phyloP scores from a whole-genome alignment of 2,329 filamentous ascomycete species.

The Diaporthe capsici region DNA sequence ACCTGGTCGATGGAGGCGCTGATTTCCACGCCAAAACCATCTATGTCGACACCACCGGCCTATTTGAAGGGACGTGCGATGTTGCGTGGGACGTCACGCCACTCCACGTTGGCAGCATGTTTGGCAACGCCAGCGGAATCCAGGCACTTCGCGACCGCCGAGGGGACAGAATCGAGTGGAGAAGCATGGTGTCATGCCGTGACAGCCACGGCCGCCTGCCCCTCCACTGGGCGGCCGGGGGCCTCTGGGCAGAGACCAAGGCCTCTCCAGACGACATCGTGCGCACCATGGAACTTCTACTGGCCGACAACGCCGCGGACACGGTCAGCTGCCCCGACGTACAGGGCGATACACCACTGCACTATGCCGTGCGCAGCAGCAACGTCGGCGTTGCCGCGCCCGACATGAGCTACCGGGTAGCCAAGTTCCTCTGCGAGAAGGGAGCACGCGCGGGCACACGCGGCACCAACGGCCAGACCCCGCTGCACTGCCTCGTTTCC shows the following conservation, averaged over 20 bases:
- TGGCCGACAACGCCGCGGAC: not conserved
- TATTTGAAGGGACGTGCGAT: not conserved
- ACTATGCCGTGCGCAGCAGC: constrained; percentile 44
- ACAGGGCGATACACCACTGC: constrained; percentile 44
- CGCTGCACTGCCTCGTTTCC: constrained; percentile 40
- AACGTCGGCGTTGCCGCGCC: constrained; percentile 23
- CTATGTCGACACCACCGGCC: not conserved
- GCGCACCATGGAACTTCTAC: constrained; percentile 8
- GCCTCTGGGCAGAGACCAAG: not conserved
- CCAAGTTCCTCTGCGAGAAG: constrained; percentile 44
- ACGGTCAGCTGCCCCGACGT: constrained; percentile 39
- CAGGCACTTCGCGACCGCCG: not conserved
- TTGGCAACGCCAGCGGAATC: not conserved
- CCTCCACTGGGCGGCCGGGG: constrained; percentile 16
- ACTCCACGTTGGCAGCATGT: constrained; percentile 18
- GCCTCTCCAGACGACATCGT: not conserved
- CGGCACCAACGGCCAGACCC: constrained; percentile 42
- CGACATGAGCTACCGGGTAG: constrained; percentile 30
- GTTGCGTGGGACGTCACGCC: constrained; percentile 4
- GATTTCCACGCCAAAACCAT: constrained; percentile 18
- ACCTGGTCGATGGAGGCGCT: constrained; percentile 10
- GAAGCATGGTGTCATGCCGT: not conserved
- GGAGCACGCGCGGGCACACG: constrained; percentile 44
- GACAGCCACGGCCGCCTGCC: constrained; percentile 12
- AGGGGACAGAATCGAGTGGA: not conserved